These are phyloP conservation scores for Candida suzukii DNA, from an alignment of 805 yeast species.

Conservation along the genomic window DNA sequence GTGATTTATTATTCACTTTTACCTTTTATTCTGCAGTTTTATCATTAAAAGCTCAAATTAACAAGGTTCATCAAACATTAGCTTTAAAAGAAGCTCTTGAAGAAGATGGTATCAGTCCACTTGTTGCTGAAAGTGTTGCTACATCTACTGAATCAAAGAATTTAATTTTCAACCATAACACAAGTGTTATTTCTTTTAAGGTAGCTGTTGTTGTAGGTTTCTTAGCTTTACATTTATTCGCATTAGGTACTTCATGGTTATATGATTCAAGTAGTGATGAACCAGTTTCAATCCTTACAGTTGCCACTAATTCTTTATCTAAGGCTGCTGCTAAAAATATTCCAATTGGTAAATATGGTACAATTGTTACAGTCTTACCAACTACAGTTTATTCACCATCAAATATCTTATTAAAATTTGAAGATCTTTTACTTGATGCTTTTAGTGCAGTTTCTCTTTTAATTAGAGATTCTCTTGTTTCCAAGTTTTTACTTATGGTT, in stretches of 20 bases:
- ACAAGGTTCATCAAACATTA: slow-evolving; percentile 74
- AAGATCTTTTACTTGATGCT: slow-evolving; percentile 48
- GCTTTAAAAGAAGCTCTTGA: slow-evolving; percentile 73
- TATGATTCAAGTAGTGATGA: slow-evolving; percentile 35
- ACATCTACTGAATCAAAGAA: slow-evolving; percentile 23
- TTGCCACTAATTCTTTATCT: slow-evolving; percentile 27
- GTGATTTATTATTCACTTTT: slow-evolving; percentile 65
- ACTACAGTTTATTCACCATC: slow-evolving; percentile 52
- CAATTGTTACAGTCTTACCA: slow-evolving; percentile 52
- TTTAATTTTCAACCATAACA: slow-evolving; percentile 28
- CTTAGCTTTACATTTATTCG: slow-evolving; percentile 57
- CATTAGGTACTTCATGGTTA: slow-evolving; percentile 67
- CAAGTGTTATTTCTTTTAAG: slow-evolving; percentile 47
- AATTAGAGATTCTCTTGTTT: slow-evolving; percentile 71
- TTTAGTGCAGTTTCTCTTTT: slow-evolving; percentile 56
- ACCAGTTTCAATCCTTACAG: slow-evolving; percentile 14
- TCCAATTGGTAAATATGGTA: slow-evolving; percentile 33
- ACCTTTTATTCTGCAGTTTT: slow-evolving; percentile 82
- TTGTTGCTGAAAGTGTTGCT: slow-evolving; percentile 69
- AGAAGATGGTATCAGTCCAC: slow-evolving; percentile 82
- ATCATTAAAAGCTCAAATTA: slow-evolving; percentile 83
- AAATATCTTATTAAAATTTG: slow-evolving; percentile 48
- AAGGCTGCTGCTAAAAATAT: slow-evolving; percentile 36
- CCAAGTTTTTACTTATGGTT: slow-evolving; percentile 67
- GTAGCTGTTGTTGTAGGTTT: slow-evolving; percentile 53